A percentile compares a stretch with the other conserved stretches of the same genome.
Evolutionary conservation across 139 green algal genomes (phyloP).

Genomic region (Micractinium sp.): DNA sequence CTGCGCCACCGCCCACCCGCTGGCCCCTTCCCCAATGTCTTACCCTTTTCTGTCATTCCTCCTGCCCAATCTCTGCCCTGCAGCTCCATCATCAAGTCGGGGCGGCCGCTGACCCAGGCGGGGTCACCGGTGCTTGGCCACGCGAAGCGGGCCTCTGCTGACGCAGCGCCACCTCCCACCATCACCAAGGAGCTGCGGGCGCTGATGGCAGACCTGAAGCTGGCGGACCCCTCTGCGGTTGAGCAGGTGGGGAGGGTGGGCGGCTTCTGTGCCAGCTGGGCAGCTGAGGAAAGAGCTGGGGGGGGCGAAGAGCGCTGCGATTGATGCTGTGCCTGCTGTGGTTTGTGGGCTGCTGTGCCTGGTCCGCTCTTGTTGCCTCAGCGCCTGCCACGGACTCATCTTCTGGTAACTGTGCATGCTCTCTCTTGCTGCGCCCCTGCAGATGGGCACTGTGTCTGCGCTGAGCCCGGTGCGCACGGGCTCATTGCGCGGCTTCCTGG

Average conservation of each 20-base stretch:
- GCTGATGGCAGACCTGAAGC: slow-evolving; percentile 29
- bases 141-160: slow-evolving; percentile 24
- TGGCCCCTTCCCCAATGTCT: not conserved
- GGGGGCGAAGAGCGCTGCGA: not conserved
- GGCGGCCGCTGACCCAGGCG: not conserved
- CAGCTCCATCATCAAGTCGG: slow-evolving; percentile 39
- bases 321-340: not conserved
- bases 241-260: not conserved
- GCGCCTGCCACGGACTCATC: no score
- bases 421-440: not conserved
- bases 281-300: not conserved
- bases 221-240: slow-evolving; percentile 7
- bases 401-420: no score
- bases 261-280: not conserved
- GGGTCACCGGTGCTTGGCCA: slow-evolving; percentile 36
- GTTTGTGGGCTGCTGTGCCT: no score
- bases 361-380: no score
- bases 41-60: not conserved
- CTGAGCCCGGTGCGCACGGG: slow-evolving; percentile 29
- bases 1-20: not conserved
- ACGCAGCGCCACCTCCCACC: slow-evolving; percentile 1
- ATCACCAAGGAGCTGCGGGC: slow-evolving; percentile 38
- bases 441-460: slow-evolving; percentile 33
- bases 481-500: slow-evolving; percentile 17
- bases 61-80: not conserved